Evolutionary conservation across 371 early-diverging fungal genomes (phyloP).

Genomic region (Lichtheimia hyalospora): DNA sequence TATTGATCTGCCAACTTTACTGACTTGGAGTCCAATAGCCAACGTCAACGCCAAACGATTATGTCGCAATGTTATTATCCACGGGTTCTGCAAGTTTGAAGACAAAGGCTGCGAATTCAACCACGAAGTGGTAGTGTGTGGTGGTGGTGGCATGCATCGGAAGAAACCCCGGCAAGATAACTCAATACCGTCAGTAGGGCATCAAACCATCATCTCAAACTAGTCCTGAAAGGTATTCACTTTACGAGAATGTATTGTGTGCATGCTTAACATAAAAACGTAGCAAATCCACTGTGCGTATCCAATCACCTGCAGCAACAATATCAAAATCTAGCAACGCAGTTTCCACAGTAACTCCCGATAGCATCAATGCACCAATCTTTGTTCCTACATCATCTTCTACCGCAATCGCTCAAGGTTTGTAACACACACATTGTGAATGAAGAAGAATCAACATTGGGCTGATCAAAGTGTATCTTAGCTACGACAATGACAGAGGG

Average conservation of each 20-base stretch:
- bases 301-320: conserved; percentile 61
- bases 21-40: conserved; percentile 10
- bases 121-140: conserved; percentile 64
- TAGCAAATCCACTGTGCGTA: conserved; percentile 58
- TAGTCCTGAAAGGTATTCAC: conserved; percentile 56
- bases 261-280: no score
- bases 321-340: conserved; percentile 16
- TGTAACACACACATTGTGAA: no score
- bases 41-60: conserved; percentile 51
- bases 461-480: no score
- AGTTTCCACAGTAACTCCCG: conserved; percentile 54
- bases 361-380: conserved; percentile 62
- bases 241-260: no score
- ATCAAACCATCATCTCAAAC: conserved; percentile 31
- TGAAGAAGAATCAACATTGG: no score
- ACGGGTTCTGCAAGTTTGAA: conserved; percentile 86
- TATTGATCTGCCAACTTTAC: neutral
- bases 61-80: conserved; percentile 83
- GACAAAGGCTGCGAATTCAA: conserved; percentile 85
- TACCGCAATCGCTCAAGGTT: no score
- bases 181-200: conserved; percentile 17
- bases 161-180: neutral
- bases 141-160: neutral
- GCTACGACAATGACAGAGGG: no score
- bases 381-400: conserved; percentile 57